Percentiles rank a stretch among this genome's conserved stretches.
These are phyloP conservation scores for Dioszegia aurantiaca DNA, from an alignment of 768 basidiomycete genomes.

Conservation along the genomic window DNA sequence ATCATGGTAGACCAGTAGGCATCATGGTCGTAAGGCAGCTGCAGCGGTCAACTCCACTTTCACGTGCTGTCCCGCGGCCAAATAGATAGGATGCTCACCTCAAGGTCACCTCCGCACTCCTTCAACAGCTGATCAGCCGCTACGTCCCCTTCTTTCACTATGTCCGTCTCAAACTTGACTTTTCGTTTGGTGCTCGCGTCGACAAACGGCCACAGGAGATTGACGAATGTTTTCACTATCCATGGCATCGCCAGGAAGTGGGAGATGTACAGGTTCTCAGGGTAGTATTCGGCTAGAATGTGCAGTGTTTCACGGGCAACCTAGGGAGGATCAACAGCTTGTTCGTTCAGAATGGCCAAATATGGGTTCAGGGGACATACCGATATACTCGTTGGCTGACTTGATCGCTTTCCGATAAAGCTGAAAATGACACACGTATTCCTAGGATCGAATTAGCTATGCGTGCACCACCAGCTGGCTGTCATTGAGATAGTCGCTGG, in stretches of 20 bases:
- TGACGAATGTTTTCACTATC: constrained; percentile 44
- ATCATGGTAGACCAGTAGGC: constrained; percentile 38
- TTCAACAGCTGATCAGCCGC: constrained; percentile 29
- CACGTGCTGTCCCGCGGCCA: too few relatives aligned
- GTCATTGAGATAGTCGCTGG: too few relatives aligned
- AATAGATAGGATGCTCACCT: constrained; percentile 30
- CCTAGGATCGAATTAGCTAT: too few relatives aligned
- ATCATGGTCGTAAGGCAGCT: constrained; percentile 42
- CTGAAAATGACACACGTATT: constrained; percentile 43
- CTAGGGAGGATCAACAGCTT: constrained; percentile 12
- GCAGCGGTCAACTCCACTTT: not conserved
- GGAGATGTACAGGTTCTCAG: constrained; percentile 40
- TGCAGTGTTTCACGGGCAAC: constrained; percentile 36
- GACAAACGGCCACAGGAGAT: constrained; percentile 52
- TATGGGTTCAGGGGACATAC: constrained; percentile 19
- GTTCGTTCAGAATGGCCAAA: not conserved
- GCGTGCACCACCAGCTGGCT: too few relatives aligned
- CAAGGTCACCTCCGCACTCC: constrained; percentile 43
- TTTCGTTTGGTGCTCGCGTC: constrained; percentile 41
- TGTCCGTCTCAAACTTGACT: constrained; percentile 24
- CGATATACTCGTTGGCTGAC: constrained; percentile 35
- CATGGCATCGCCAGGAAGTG: constrained; percentile 42
- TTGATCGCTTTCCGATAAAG: constrained; percentile 43
- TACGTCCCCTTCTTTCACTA: constrained; percentile 24
- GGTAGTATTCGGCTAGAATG: constrained; percentile 41